Evolutionary conservation across 768 basidiomycete species (phyloP), one percentile per base, ranked within the genome.

Genomic region (Mycena haematopus): DNA sequence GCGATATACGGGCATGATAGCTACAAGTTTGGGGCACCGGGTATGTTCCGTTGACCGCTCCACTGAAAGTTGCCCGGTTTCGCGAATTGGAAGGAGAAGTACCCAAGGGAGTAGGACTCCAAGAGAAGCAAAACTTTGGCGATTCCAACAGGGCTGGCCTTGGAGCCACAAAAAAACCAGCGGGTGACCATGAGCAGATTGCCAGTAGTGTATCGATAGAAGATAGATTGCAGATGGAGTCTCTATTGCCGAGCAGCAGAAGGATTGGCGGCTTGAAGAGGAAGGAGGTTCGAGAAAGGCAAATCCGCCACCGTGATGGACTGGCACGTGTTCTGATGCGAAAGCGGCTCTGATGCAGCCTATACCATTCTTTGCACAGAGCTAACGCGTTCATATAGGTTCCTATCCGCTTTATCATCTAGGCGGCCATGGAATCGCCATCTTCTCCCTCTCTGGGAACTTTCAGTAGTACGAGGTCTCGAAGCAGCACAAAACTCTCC

Each of bases 401-500:
- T 50, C 54, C 57, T 56, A 54, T 61, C 65, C 59, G 57, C 68
- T 61, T 44, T 57, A 57, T 55, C 22, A n/a, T 38, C 52, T 52
- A n/a, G 58, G n/a, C 52, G 52, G 52, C 40, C 49, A 74, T 72
- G 70, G 73, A 74, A 40, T 66, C 69, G 29, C 63, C 71, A 24
- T 69, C 74, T 47, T 77, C 79, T 46, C 74, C 80, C 27, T 66
- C 74, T 50, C 66, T 76, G 15, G 73, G 73, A 51, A 73, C 77
- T 9, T 69, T 77, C 22, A 45, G 44, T 52, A 80, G 76, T 58
- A 76, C 78, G 22, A 79, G 87, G 70, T 89, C 89, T 14, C 82
- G 86, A 67, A 87, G 85, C 74, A 87, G 82, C 73, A 82, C 83
- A 33, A 87, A 82, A 69, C 73, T 88, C 53, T 68, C 71, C 36